Evolutionary conservation across 2,329 filamentous ascomycete genomes (phyloP).

Genomic region (Rhexocercosporidium sp.): DNA sequence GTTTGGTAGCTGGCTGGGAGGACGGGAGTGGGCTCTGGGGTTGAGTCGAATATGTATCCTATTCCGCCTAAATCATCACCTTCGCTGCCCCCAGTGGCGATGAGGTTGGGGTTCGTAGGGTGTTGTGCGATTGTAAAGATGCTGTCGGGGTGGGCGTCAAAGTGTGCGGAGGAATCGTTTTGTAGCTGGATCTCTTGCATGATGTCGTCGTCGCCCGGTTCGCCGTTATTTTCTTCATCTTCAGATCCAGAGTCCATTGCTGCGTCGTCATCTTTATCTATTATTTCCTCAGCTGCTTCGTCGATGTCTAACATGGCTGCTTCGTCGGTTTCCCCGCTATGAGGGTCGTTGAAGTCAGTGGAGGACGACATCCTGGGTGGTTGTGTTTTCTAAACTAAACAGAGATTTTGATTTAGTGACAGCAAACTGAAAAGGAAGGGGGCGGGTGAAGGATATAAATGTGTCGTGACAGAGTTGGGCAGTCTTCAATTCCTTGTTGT

Average conservation of each 20-base stretch:
- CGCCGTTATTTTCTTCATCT: constrained; percentile 64
- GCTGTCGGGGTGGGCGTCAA: constrained; percentile 87
- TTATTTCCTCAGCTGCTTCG: constrained; percentile 79
- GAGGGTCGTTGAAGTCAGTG: constrained; percentile 31
- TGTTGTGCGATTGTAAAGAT: constrained; percentile 97
- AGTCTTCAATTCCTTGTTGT: not conserved
- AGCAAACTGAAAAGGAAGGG: not conserved
- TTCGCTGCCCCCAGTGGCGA: constrained; percentile 83
- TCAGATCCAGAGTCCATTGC: constrained; percentile 81
- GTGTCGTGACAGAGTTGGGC: not conserved
- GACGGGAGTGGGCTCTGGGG: constrained; percentile 67
- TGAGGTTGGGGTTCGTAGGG: constrained; percentile 74
- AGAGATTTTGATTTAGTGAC: not conserved
- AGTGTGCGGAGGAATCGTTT: constrained; percentile 93
- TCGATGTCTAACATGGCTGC: constrained; percentile 77
- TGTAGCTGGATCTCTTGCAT: constrained; percentile 76
- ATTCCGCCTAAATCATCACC: constrained; percentile 69
- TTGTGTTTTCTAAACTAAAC: not conserved
- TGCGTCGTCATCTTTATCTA: constrained; percentile 67
- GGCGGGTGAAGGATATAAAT: not conserved
- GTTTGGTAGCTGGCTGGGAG: constrained; percentile 78
- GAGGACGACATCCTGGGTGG: constrained; percentile 34
- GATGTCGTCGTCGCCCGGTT: constrained; percentile 57
- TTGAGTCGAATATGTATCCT: constrained; percentile 84
- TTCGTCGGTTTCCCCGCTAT: constrained; percentile 59